Conservation (phyloP, 306 rosid species). For the Vachellia collinsii region DNA sequence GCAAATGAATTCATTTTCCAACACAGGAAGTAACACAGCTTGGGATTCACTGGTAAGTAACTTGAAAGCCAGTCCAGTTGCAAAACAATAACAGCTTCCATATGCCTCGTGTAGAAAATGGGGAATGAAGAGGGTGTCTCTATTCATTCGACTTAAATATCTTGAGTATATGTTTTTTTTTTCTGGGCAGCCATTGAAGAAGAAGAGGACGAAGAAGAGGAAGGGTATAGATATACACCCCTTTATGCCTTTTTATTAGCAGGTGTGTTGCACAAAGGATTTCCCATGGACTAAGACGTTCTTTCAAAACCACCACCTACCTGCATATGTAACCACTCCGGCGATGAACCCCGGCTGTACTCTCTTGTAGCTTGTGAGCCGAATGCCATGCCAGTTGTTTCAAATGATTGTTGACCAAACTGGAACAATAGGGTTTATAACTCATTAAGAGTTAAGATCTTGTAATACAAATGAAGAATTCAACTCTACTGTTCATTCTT, state of each 20-base stretch:
- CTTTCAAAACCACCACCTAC: slow-evolving; percentile 85
- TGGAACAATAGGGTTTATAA: slow-evolving; percentile 48
- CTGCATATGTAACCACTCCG: slow-evolving; percentile 98
- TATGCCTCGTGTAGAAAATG: slow-evolving; percentile 47
- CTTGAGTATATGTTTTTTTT: slow-evolving; percentile 50
- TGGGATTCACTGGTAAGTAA: slow-evolving; percentile 50
- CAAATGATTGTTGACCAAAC: slow-evolving; percentile 79
- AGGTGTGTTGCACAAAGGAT: slow-evolving; percentile 29
- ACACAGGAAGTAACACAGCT: slow-evolving; percentile 45
- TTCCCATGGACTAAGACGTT: slow-evolving; percentile 54
- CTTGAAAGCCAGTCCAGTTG: slow-evolving; percentile 35
- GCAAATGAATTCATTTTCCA: slow-evolving; percentile 57
- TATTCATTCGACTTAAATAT: slow-evolving; percentile 44
- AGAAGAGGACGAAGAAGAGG: too few relatives aligned
- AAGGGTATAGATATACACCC: slow-evolving; percentile 40
- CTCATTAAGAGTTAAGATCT: slow-evolving; percentile 31
- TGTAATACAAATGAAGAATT: slow-evolving; percentile 31
- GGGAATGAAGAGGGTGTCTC: slow-evolving; percentile 39
- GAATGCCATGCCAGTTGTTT: slow-evolving; percentile 59
- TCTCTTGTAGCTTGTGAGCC: slow-evolving; percentile 76
- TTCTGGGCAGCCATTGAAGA: slow-evolving; percentile 44
- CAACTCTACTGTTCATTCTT: slow-evolving; percentile 2
- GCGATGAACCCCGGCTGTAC: slow-evolving; percentile 73
- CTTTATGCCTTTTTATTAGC: slow-evolving; percentile 57
- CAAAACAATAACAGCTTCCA: slow-evolving; percentile 54